Percentiles rank a stretch among this genome's conserved stretches.
phyloP scores from a whole-genome alignment of 139 green algal genomes.

The Auxenochlorella pyrenoidosa region DNA sequence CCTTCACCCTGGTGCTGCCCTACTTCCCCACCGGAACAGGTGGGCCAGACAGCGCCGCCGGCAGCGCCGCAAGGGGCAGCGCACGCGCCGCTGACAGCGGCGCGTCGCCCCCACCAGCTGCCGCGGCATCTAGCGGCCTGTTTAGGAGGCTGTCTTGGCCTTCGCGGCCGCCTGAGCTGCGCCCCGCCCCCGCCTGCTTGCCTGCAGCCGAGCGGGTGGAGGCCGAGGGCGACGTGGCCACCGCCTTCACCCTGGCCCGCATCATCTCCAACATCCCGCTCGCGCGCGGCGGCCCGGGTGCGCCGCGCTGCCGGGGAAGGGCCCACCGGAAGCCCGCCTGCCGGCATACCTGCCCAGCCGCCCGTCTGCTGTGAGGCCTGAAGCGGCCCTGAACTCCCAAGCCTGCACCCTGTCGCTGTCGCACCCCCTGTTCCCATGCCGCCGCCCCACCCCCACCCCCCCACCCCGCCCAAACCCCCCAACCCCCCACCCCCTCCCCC shows the following conservation, averaged over 20 bases:
- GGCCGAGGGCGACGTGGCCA: constrained; percentile 93
- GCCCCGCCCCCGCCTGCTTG: neutral
- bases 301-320: constrained; percentile 11
- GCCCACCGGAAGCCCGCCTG: too few relatives aligned
- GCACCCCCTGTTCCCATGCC: too few relatives aligned
- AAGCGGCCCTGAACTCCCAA: too few relatives aligned
- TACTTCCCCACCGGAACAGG: constrained; percentile 98
- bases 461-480: too few relatives aligned
- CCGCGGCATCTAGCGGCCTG: too few relatives aligned
- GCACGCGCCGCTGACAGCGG: neutral
- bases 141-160: too few relatives aligned
- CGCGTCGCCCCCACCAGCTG: neutral
- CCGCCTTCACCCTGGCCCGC: constrained; percentile 94
- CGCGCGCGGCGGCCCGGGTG: constrained; percentile 90
- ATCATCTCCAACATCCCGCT: constrained; percentile 97
- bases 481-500: too few relatives aligned
- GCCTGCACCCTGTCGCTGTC: too few relatives aligned
- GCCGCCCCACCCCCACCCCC: too few relatives aligned
- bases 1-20: constrained; percentile 97
- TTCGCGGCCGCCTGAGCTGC: neutral
- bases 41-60: constrained; percentile 60
- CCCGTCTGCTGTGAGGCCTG: too few relatives aligned
- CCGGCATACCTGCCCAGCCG: too few relatives aligned
- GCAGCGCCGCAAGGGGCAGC: neutral
- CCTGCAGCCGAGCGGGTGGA: constrained; percentile 66